Base-by-base conservation (phyloP, 805 yeast genomes). In the Pichia nanzhaoensis region DNA sequence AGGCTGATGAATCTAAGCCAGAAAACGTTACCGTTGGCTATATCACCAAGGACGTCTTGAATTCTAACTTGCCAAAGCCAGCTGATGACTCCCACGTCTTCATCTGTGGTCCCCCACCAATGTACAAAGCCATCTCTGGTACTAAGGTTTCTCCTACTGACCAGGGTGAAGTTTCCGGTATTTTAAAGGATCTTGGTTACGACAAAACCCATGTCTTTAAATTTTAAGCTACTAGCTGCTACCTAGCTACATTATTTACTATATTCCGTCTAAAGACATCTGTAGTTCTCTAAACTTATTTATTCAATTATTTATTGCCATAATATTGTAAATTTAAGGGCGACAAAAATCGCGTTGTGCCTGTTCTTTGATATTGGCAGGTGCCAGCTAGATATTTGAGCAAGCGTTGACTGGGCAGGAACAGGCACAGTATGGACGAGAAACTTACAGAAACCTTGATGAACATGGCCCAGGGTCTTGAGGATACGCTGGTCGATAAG, bases 61-160 rank as follows among this genome's bases (percentile, higher is more conserved):
- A 70, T 52, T 62, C 70, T 49, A 67, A 77, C 64, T 66, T 86
- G 53, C 80, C 91, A 47, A 71, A 74, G 53, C 82, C 96, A 31
- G 59, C 74, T 18, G 73, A 68, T 41, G 84, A 78, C 47, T 71
- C 77, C 57, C 84, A 82, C 61, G 76, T 90, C 47, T 91, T 85
- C 57, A 84, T 91, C 46, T 93, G 99, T 68, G 99, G 99, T 46
- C 99, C 99, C 49, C 95, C 96, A 59, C 84, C 85, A 35, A 74
- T 93, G 64, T 86, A 86, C 81, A 74, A 83, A 45, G 89, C 95
- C 47, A 60, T 89, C 55, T 86, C 96, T 22, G 99, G 99, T 61
- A 65, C 67, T 56, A 91, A 91, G 77, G 73, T 69, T 39, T 80
- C 93, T 42, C 95, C 96, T 56, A 58, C 81, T 45, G 97, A 90